Evolutionary conservation across 345 rosid genomes (phyloP), one percentile per base, ranked within the genome.

Genomic region (Pugionium dolabratum): DNA sequence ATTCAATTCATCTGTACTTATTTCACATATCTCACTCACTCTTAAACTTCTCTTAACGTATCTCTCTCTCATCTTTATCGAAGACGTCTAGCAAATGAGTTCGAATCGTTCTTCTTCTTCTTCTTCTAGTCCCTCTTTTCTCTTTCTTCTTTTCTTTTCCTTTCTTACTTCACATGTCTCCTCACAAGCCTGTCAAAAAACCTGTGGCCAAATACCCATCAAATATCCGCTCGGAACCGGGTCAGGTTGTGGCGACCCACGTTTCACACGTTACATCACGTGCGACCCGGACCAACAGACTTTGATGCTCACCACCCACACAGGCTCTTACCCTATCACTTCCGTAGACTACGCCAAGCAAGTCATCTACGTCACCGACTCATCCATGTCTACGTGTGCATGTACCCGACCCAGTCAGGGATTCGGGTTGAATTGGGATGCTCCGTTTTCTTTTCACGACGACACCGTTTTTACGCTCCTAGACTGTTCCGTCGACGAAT

Each of bases 301-400:
- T 56, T 82, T 85, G 57, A 79, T 85, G 11, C 75, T 92, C 7
- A 82, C 83, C 42, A 87, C 96, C 6, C 96, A 87, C 82, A 83
- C 95, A 0, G 98, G 98, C 4, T 66, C 74, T 75, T 92, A 92
- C 73, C 85, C 88, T 4, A 58, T 92, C 67, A 87, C 82, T 27
- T 64, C 77, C 72, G 79, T 92, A 41, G 95, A 92, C 72, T 87
- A 89, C 67, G 5, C 77, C 51, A 78, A 80, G 33, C 95, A 87
- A 69, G 67, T 72, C 4, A 64, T 89, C 0, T 82, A 87, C 79
- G 68, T 92, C 42, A 74, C 93, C 0, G 98, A 92, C 76, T 78
- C 87, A 32, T 82, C 95, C 4, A 89, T 89, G 98, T 92, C 98
- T 18, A 89, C 95, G 30, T 89, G 98, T 51, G 76, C 83, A 55